Conservation (phyloP, 495 filamentous ascomycete species). For the Rhizodiscina lignyota region DNA sequence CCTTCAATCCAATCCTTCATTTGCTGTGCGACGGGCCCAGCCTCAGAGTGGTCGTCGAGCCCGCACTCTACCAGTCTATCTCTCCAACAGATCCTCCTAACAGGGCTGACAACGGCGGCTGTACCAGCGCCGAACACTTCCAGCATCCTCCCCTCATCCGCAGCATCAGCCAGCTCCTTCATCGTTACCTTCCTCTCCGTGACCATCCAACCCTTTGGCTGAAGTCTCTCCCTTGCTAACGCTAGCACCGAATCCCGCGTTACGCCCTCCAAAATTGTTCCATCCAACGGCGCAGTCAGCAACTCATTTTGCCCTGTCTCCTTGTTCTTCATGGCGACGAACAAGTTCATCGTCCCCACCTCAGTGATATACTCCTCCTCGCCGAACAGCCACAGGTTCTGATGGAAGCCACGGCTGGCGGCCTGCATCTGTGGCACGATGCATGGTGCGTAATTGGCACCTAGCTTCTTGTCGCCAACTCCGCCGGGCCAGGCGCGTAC, state of each 20-base stretch:
- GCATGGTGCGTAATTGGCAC: slow-evolving; percentile 95
- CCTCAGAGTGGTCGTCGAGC: slow-evolving; percentile 58
- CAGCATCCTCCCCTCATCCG: slow-evolving; percentile 67
- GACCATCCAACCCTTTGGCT: slow-evolving; percentile 74
- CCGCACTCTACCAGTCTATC: slow-evolving; percentile 65
- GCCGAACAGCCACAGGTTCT: slow-evolving; percentile 95
- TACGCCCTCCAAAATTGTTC: slow-evolving; percentile 92
- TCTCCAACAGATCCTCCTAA: slow-evolving; percentile 73
- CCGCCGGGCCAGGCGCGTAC: slow-evolving; percentile 96
- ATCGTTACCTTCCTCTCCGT: slow-evolving; percentile 83
- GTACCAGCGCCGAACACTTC: slow-evolving; percentile 93
- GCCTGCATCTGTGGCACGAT: slow-evolving; percentile 86
- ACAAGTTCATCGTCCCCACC: slow-evolving; percentile 97
- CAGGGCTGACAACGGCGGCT: slow-evolving; percentile 68
- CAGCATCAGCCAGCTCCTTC: slow-evolving; percentile 60
- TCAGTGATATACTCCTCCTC: slow-evolving; percentile 90
- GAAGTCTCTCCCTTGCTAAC: slow-evolving; percentile 68
- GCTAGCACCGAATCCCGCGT: slow-evolving; percentile 74
- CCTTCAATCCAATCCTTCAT: slow-evolving; percentile 96
- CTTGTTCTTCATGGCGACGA: slow-evolving; percentile 63
- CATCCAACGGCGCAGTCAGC: slow-evolving; percentile 82
- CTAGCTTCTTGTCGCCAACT: slow-evolving; percentile 93
- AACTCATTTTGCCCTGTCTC: slow-evolving; percentile 78
- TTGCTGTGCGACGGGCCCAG: slow-evolving; percentile 61
- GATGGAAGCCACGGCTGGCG: slow-evolving; percentile 79